Evolutionary conservation across 768 basidiomycete species (phyloP), one percentile per base, ranked within the genome.

Genomic region (Mycena epipterygia): DNA sequence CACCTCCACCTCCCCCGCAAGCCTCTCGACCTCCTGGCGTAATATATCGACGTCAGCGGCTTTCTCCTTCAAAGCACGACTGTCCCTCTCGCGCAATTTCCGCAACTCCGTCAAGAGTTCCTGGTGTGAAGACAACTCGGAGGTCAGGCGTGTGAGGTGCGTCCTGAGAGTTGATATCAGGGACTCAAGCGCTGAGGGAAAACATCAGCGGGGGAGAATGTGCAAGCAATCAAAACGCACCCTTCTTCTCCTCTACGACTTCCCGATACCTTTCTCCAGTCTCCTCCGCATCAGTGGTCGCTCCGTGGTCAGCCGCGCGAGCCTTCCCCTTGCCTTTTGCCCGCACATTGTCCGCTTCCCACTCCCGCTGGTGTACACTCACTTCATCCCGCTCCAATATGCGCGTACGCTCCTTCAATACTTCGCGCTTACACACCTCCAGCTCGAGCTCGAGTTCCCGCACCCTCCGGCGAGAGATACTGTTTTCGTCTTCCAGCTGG

Each of bases 211-310:
- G 63, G 64, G 56, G 66, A 68, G 53, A 8, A 48, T 23, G n/a
- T n/a, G n/a, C n/a, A 19, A 68, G 39, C 4, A 56, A 29, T 35
- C 42, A 33, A 42, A 37, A 76, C 80, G 13, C 57, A 95, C 95
- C 94, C 85, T 94, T 94, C 79, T 96, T 96, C 79, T 96, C 95
- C 70, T 94, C 92, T 0, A 97, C 93, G 6, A 89, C 92, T 72
- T 94, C 92, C 65, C 87, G 86, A 73, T 96, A 95, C 59, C 91
- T 83, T 69, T 85, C 83, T 27, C 82, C 78, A 30, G 85, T 48
- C 17, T 85, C 82, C 55, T 82, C 81, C 13, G 83, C 83, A 46
- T 84, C 85, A 29, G 75, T 71, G 29, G 60, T 65, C 23, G 77
- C 73, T 37, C 68, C 78, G 37, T 64, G 63, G 63, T 78, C 79